These are phyloP conservation scores for Coemansia sp. DNA, from an alignment of 192 early-diverging fungal genomes.

Conservation along the genomic window DNA sequence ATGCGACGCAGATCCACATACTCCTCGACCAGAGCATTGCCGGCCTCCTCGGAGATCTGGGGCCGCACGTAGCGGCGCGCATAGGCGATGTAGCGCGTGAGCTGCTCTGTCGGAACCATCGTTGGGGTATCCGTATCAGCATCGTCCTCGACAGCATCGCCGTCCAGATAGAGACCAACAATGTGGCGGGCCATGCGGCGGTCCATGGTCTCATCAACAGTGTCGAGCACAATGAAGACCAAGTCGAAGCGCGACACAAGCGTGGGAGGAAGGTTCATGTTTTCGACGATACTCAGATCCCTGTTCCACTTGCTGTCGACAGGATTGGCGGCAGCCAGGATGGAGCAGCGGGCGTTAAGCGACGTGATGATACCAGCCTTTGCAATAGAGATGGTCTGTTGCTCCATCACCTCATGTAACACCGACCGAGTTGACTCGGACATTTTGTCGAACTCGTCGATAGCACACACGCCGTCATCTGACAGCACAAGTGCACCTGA, in stretches of 20 bases:
- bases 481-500: constrained; percentile 94
- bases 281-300: constrained; percentile 78
- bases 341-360: constrained; percentile 93
- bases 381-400: constrained; percentile 96
- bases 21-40: constrained; percentile 67
- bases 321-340: constrained; percentile 93
- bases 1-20: constrained; percentile 84
- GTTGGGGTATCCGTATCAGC: background rate
- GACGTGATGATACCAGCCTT: constrained; percentile 99
- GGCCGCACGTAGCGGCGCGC: constrained; percentile 78
- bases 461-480: constrained; percentile 96
- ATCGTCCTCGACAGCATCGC: constrained; percentile 26
- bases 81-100: constrained; percentile 92
- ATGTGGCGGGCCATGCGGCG: constrained; percentile 86
- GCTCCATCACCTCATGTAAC: constrained; percentile 99
- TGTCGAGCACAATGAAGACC: constrained; percentile 88
- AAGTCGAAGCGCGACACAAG: constrained; percentile 96
- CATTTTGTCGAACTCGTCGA: constrained; percentile 99
- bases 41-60: constrained; percentile 75
- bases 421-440: constrained; percentile 89
- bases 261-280: constrained; percentile 89
- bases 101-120: constrained; percentile 68
- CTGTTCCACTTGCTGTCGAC: constrained; percentile 87
- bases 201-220: constrained; percentile 83
- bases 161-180: constrained; percentile 81